Evolutionary conservation across 164 flowering plant genomes (phyloP).

Genomic region (Macadamia integrifolia): DNA sequence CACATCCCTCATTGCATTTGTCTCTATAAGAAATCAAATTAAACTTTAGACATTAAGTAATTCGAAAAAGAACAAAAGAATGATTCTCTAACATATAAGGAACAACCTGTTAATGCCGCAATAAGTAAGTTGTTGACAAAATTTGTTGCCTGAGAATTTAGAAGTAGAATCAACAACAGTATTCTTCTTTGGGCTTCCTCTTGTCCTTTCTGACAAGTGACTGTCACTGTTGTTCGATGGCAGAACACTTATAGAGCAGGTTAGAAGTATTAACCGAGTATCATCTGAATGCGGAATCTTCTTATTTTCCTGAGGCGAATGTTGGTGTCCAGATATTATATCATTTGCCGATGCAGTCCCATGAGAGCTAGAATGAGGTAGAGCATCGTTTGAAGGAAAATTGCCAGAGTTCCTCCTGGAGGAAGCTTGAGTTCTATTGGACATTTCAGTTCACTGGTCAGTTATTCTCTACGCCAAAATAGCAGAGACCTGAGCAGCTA

Average conservation of each 20-base stretch:
- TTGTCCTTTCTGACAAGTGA: too few species aligned
- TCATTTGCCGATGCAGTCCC: background rate
- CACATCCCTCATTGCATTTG: too few species aligned
- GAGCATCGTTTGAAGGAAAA: slow-evolving; percentile 4
- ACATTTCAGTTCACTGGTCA: too few species aligned
- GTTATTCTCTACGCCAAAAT: background rate
- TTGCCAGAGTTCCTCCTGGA: background rate
- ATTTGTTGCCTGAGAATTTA: slow-evolving; percentile 1
- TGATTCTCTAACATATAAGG: too few species aligned
- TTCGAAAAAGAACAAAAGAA: too few species aligned
- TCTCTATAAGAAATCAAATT: too few species aligned
- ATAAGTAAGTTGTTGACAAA: background rate
- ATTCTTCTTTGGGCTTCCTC: background rate
- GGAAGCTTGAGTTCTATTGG: background rate
- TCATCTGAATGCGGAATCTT: background rate
- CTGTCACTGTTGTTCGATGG: background rate
- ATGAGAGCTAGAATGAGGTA: slow-evolving; percentile 2
- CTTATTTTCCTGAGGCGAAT: too few species aligned
- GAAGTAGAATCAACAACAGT: slow-evolving; percentile 6
- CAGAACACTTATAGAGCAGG: slow-evolving; percentile 1
- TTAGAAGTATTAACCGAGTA: slow-evolving; percentile 3
- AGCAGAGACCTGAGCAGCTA: background rate
- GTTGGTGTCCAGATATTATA: too few species aligned
- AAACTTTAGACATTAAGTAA: too few species aligned
- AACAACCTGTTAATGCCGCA: too few species aligned